phyloP scores from a whole-genome alignment of 2,329 filamentous ascomycete genomes.

The Colletotrichum eleusines region DNA sequence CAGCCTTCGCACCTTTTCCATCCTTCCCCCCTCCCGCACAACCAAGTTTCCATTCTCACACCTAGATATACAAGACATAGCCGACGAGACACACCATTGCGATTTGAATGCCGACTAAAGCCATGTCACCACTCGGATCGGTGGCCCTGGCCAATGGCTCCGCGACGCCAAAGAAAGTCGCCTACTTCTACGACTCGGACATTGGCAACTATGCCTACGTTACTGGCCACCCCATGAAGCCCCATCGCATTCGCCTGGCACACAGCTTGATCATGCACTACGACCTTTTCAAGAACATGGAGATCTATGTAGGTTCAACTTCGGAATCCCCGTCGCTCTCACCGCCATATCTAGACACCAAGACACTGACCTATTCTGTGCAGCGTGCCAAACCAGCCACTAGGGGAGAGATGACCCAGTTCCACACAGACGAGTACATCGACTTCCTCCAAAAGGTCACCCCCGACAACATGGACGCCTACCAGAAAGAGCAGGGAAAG shows the following conservation, averaged over 20 bases:
- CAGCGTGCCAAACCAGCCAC: constrained; percentile 89
- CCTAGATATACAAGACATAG: constrained; percentile 11
- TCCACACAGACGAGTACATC: constrained; percentile 95
- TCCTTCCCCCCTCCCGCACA: constrained; percentile 31
- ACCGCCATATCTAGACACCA: background rate
- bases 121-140: constrained; percentile 53
- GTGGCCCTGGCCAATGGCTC: constrained; percentile 59
- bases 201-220: constrained; percentile 99
- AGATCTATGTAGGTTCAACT: constrained; percentile 81
- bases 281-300: constrained; percentile 95
- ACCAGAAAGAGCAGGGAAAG: constrained; percentile 88
- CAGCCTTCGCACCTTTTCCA: constrained; percentile 39
- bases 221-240: constrained; percentile 98
- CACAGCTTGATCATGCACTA: constrained; percentile 98
- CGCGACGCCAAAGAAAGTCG: constrained; percentile 79
- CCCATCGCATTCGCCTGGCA: constrained; percentile 92
- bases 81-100: constrained; percentile 8
- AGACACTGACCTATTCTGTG: constrained; percentile 15
- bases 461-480: constrained; percentile 97
- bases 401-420: constrained; percentile 90
- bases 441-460: constrained; percentile 96
- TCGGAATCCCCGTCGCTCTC: constrained; percentile 50
- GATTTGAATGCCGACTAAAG: constrained; percentile 23
- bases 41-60: constrained; percentile 11
- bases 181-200: constrained; percentile 98